Percentiles rank a stretch among this genome's conserved stretches.
Evolutionary conservation across 176 grass and related monocot genomes (phyloP).

Genomic region (Oryza australiensis): DNA sequence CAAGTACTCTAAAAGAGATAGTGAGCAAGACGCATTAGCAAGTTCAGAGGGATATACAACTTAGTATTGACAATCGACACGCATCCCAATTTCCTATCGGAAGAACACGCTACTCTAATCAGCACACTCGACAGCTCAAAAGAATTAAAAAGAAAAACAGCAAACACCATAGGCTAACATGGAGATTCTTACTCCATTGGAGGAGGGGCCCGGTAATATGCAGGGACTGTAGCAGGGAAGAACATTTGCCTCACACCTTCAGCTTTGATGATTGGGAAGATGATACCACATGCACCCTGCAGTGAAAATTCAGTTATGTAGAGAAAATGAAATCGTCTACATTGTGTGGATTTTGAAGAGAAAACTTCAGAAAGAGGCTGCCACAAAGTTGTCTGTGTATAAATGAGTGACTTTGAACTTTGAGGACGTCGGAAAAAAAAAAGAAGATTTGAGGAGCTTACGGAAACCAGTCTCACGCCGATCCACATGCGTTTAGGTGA

Average conservation of each 20-base stretch:
- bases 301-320: conserved; percentile 4
- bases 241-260: conserved; percentile 99
- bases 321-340: background rate
- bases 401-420: background rate
- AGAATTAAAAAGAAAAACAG: background rate
- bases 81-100: background rate
- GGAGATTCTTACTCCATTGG: background rate
- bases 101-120: background rate
- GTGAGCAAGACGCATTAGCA: background rate
- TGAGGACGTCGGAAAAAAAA: background rate
- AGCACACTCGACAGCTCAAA: background rate
- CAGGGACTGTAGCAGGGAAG: conserved; percentile 86
- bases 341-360: background rate
- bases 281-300: conserved; percentile 88
- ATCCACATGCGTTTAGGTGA: conserved; percentile 80
- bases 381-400: background rate
- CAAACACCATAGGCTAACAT: background rate
- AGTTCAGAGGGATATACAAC: background rate
- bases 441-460: conserved; percentile 37
- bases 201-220: conserved; percentile 72
- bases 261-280: conserved; percentile 95
- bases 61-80: background rate
- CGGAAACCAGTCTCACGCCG: conserved; percentile 77
- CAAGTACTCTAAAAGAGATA: background rate
- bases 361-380: background rate